phyloP scores from a whole-genome alignment of 257 asterid genomes.

The Lantana camara region DNA sequence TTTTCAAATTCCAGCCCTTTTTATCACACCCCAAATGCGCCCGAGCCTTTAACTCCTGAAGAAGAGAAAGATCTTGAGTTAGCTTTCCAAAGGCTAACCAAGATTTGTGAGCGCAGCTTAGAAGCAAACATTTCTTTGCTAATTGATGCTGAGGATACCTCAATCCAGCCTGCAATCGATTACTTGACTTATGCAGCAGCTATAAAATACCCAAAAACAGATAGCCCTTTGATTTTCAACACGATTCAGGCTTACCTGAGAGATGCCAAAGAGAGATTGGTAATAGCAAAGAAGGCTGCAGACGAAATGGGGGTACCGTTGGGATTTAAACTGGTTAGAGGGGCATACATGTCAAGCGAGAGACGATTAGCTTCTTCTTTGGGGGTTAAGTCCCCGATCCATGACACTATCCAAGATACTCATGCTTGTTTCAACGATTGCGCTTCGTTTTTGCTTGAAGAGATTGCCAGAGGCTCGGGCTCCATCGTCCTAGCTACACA shows the following conservation, averaged over 20 bases:
- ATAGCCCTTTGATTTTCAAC: constrained; percentile 62
- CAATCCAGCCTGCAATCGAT: constrained; percentile 80
- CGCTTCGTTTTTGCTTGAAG: constrained; percentile 59
- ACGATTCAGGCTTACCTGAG: constrained; percentile 80
- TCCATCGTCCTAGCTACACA: constrained; percentile 85
- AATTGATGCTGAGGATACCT: constrained; percentile 86
- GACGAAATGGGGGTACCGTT: constrained; percentile 51
- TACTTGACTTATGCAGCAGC: constrained; percentile 76
- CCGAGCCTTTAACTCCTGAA: constrained; percentile 47
- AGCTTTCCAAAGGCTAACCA: constrained; percentile 46
- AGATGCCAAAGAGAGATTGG: constrained; percentile 64
- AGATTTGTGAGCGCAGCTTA: constrained; percentile 47
- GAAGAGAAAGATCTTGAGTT: constrained; percentile 62
- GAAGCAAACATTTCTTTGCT: constrained; percentile 53
- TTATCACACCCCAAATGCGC: constrained; percentile 61
- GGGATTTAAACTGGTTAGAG: constrained; percentile 84
- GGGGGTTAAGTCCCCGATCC: constrained; percentile 62
- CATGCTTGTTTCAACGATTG: constrained; percentile 64
- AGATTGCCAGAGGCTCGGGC: constrained; percentile 59
- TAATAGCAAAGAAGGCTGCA: constrained; percentile 55
- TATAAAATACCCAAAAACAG: constrained; percentile 28
- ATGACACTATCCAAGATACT: constrained; percentile 48
- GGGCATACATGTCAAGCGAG: constrained; percentile 79
- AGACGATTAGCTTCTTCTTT: constrained; percentile 40
- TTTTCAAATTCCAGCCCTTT: constrained; percentile 69